phyloP scores from a whole-genome alignment of 805 yeast species.

The Tetrapisispora pingtungensis region DNA sequence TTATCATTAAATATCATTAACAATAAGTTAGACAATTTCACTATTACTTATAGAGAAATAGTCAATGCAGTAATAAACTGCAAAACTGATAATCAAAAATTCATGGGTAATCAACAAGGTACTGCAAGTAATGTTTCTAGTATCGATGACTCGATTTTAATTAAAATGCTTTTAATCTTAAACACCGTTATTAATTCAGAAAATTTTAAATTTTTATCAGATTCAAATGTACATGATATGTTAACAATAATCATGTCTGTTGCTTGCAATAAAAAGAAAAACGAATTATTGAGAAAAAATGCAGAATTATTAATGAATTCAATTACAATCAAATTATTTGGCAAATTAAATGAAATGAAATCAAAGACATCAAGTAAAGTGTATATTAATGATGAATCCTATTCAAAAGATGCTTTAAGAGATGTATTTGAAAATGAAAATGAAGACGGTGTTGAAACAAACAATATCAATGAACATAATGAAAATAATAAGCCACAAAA shows the following conservation, averaged over 20 bases:
- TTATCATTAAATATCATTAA: conserved; percentile 58
- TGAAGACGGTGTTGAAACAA: too few species aligned
- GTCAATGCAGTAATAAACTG: conserved; percentile 70
- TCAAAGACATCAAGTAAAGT: conserved; percentile 32
- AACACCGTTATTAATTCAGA: conserved; percentile 54
- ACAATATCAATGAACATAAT: too few species aligned
- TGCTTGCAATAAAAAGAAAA: conserved; percentile 83
- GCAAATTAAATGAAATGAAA: conserved; percentile 45
- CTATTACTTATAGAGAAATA: conserved; percentile 38
- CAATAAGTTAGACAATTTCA: conserved; percentile 45
- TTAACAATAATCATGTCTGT: conserved; percentile 80
- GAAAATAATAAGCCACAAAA: too few species aligned
- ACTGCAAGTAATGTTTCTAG: background rate
- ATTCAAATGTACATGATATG: conserved; percentile 74
- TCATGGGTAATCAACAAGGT: conserved; percentile 60
- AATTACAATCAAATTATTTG: conserved; percentile 59
- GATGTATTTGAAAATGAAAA: conserved; percentile 32
- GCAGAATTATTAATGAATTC: conserved; percentile 73
- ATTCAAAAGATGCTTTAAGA: conserved; percentile 40
- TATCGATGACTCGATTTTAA: conserved; percentile 73
- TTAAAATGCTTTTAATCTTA: conserved; percentile 66
- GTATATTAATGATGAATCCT: conserved; percentile 40
- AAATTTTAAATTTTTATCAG: conserved; percentile 52
- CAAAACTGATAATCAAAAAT: conserved; percentile 88
- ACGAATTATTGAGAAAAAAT: conserved; percentile 75